These are phyloP conservation scores for Hortiboletus flavorubellus DNA, from an alignment of 768 basidiomycete genomes.

Conservation along the genomic window DNA sequence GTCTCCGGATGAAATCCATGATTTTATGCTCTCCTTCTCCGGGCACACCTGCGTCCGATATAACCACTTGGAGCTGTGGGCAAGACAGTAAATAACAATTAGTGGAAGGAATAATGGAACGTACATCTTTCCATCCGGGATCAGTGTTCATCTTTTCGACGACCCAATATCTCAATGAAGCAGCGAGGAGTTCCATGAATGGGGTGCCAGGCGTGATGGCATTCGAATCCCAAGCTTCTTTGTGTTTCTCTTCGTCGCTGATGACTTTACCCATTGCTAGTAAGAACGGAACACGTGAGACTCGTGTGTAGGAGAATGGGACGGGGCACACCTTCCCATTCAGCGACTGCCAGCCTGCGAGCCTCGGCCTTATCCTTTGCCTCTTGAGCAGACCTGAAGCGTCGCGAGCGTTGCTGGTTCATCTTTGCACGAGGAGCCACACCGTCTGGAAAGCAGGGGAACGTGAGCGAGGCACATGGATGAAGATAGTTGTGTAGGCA, in stretches of 20 bases:
- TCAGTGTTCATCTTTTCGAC: conserved; percentile 93
- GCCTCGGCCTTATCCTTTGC: conserved; percentile 92
- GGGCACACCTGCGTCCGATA: conserved; percentile 95
- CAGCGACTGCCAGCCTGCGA: conserved; percentile 70
- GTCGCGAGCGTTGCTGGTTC: conserved; percentile 98
- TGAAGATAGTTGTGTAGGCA: conserved; percentile 34
- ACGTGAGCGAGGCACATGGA: neutral
- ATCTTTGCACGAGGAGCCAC: conserved; percentile 99
- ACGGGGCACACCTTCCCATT: conserved; percentile 72
- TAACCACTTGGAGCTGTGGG: conserved; percentile 83
- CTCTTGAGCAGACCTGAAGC: conserved; percentile 93
- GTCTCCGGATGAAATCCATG: conserved; percentile 96
- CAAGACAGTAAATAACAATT: neutral
- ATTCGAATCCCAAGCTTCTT: conserved; percentile 94
- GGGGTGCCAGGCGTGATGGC: conserved; percentile 99
- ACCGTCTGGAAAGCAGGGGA: conserved; percentile 58
- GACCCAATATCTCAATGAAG: conserved; percentile 93
- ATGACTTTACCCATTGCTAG: conserved; percentile 90
- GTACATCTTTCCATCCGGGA: conserved; percentile 90
- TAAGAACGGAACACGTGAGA: neutral
- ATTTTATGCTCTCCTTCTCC: conserved; percentile 99
- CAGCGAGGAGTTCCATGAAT: conserved; percentile 92
- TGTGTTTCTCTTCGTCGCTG: conserved; percentile 77
- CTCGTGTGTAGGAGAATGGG: neutral
- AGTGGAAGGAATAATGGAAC: conserved; percentile 14